Evolutionary conservation across 305 asterid species (phyloP).

Genomic region (Fraxinus latifolia): DNA sequence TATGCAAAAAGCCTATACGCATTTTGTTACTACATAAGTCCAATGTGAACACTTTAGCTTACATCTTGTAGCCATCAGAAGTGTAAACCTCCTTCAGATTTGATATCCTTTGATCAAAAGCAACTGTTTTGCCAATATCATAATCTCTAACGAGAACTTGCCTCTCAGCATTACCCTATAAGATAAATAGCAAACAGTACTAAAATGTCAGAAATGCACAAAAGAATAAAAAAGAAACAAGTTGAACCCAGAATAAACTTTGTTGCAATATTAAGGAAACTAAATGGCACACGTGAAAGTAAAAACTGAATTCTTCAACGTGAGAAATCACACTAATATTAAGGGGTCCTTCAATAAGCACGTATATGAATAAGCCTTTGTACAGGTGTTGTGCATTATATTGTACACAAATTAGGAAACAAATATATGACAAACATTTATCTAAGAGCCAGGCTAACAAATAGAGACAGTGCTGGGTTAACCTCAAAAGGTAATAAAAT

Average conservation of each 20-base stretch:
- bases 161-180: slow-evolving; percentile 79
- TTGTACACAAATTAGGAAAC: neutral
- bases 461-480: neutral
- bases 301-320: slow-evolving; percentile 14
- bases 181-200: slow-evolving; percentile 21
- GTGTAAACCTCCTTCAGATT: slow-evolving; percentile 88
- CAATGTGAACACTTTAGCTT: slow-evolving; percentile 23
- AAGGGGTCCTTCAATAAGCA: slow-evolving; percentile 11
- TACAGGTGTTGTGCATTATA: neutral
- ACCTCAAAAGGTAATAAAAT: neutral
- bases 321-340: slow-evolving; percentile 22
- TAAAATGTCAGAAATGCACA: slow-evolving; percentile 4
- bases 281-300: slow-evolving; percentile 5
- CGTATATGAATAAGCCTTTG: neutral
- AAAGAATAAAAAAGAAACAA: slow-evolving; percentile 16
- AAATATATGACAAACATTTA: neutral
- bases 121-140: slow-evolving; percentile 61
- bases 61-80: slow-evolving; percentile 84
- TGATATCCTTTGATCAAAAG: slow-evolving; percentile 65
- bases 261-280: neutral
- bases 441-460: slow-evolving; percentile 6
- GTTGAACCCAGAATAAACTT: slow-evolving; percentile 4
- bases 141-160: slow-evolving; percentile 91
- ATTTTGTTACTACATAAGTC: neutral
- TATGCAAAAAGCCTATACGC: neutral